A percentile compares a stretch with the other conserved stretches of the same genome.
These are phyloP conservation scores for Rossbeevera mucosa DNA, from an alignment of 768 basidiomycete genomes.

Conservation along the genomic window DNA sequence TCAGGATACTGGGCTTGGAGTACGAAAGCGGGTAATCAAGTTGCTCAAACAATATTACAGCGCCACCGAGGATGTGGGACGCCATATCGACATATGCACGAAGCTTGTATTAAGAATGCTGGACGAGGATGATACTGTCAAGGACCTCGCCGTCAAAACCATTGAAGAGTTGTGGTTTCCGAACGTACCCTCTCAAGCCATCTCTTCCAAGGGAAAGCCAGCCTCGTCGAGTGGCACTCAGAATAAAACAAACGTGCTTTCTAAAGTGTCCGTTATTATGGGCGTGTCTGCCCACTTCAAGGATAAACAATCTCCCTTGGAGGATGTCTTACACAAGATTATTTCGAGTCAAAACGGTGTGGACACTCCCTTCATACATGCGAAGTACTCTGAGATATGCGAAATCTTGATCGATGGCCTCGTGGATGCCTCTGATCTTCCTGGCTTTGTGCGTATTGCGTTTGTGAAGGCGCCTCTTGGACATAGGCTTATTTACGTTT, in stretches of 20 bases:
- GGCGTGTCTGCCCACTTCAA: constrained; percentile 76
- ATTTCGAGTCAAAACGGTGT: constrained; percentile 65
- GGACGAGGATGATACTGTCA: constrained; percentile 94
- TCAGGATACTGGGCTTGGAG: constrained; percentile 90
- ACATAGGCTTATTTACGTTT: neutral
- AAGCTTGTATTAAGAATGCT: constrained; percentile 78
- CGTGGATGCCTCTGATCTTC: constrained; percentile 78
- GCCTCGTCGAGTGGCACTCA: constrained; percentile 29
- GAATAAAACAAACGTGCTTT: constrained; percentile 53
- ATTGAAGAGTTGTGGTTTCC: constrained; percentile 91
- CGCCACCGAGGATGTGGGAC: constrained; percentile 52
- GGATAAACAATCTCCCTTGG: constrained; percentile 79
- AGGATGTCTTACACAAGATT: constrained; percentile 80
- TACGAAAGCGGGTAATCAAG: constrained; percentile 95
- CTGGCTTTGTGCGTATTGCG: constrained; percentile 59
- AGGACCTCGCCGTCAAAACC: constrained; percentile 86
- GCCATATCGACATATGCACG: constrained; percentile 75
- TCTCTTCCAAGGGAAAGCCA: constrained; percentile 37
- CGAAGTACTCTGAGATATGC: constrained; percentile 75
- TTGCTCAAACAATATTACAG: constrained; percentile 79
- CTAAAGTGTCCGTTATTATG: constrained; percentile 80
- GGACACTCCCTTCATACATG: constrained; percentile 51
- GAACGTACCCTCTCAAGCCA: constrained; percentile 26
- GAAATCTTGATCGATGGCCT: constrained; percentile 83
- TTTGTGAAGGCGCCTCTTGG: neutral